phyloP scores from a whole-genome alignment of 805 yeast species.

The Teunomyces tritomae region DNA sequence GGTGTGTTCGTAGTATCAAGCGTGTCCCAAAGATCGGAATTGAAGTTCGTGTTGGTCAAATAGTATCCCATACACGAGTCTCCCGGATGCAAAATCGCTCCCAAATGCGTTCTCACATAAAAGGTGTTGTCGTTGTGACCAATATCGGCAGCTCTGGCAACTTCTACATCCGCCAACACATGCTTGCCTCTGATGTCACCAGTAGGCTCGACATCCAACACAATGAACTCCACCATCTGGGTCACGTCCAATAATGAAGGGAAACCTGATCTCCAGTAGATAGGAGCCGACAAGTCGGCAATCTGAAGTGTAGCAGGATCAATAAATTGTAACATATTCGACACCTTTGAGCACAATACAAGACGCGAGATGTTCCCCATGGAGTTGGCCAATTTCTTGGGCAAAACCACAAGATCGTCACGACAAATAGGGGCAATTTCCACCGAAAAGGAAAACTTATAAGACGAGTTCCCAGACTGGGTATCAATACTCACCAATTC shows the following conservation, averaged over 20 bases:
- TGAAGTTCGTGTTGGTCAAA: conserved; percentile 80
- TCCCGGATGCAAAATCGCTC: conserved; percentile 94
- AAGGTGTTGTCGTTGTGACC: conserved; percentile 82
- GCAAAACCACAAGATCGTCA: conserved; percentile 91
- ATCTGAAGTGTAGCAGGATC: conserved; percentile 80
- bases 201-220: conserved; percentile 90
- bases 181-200: conserved; percentile 74
- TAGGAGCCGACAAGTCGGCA: conserved; percentile 67
- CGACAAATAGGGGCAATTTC: conserved; percentile 96
- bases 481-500: conserved; percentile 90
- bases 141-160: conserved; percentile 85
- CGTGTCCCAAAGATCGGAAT: conserved; percentile 79
- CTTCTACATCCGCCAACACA: conserved; percentile 85
- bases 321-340: conserved; percentile 80
- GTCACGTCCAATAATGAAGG: conserved; percentile 70
- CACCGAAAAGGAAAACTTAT: conserved; percentile 87
- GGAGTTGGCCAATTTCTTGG: conserved; percentile 78
- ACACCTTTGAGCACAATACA: conserved; percentile 79
- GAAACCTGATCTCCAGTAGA: conserved; percentile 84
- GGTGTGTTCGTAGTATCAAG: conserved; percentile 63
- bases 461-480: conserved; percentile 83
- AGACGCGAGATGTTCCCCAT: conserved; percentile 80
- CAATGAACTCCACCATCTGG: conserved; percentile 81
- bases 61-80: conserved; percentile 93
- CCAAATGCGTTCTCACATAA: conserved; percentile 87